phyloP scores from a whole-genome alignment of 176 grass and related monocot genomes.

The Hyparrhenia diplandra region DNA sequence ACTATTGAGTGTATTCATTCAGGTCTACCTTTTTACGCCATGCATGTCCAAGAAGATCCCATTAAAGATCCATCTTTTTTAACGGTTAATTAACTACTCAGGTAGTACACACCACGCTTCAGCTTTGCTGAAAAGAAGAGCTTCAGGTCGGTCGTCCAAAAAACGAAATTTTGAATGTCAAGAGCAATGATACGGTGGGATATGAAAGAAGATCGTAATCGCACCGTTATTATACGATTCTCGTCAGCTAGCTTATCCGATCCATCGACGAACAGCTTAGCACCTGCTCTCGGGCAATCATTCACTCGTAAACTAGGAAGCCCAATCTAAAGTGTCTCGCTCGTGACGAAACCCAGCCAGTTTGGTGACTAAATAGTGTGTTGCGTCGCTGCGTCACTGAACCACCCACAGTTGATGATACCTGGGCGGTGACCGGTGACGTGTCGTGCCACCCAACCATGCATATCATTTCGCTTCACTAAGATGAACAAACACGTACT shows the following conservation, averaged over 20 bases:
- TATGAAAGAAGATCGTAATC: neutral
- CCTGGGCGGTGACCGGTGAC: neutral
- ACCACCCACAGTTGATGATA: neutral
- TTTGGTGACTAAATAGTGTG: neutral
- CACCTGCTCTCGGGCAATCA: neutral
- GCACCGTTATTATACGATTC: neutral
- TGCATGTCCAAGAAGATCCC: neutral
- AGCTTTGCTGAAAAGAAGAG: constrained; percentile 20
- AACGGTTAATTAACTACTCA: neutral
- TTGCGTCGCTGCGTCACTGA: neutral
- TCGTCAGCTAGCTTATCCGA: neutral
- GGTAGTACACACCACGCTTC: neutral
- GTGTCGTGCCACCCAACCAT: neutral
- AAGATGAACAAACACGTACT: neutral
- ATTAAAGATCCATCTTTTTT: neutral
- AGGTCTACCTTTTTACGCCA: neutral
- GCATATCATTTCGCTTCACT: neutral
- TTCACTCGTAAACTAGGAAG: neutral
- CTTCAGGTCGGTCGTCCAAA: neutral
- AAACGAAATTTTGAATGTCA: neutral
- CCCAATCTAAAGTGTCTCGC: neutral
- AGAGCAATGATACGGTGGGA: neutral
- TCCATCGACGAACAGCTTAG: neutral
- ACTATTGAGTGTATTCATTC: neutral
- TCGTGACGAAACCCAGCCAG: neutral